Conservation (phyloP, 75 land plant genomes). For the Ceratopteris richardii region DNA sequence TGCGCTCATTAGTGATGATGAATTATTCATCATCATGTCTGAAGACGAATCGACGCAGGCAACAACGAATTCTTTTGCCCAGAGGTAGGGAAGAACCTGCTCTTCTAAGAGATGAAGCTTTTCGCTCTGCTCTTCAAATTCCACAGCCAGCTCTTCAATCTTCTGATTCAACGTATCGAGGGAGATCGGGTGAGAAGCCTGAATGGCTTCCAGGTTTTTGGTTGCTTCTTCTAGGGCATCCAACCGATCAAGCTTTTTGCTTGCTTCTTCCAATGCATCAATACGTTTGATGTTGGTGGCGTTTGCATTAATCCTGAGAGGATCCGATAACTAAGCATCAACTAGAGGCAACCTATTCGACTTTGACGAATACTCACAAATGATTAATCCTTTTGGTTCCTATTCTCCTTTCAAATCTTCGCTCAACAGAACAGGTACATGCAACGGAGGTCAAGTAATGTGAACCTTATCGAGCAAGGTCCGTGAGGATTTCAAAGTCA, state of each 20-base stretch:
- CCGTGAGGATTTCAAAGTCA: too few relatives aligned
- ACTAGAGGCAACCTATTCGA: too few relatives aligned
- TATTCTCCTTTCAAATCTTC: too few relatives aligned
- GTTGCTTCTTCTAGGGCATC: conserved; percentile 10
- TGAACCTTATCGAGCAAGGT: too few relatives aligned
- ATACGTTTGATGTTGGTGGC: neutral
- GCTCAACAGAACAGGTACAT: too few relatives aligned
- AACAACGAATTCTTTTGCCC: neutral
- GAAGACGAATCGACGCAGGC: too few relatives aligned
- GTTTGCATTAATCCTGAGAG: conserved; percentile 10
- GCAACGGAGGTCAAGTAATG: too few relatives aligned
- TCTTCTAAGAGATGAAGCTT: conserved; percentile 11
- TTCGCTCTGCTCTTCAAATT: conserved; percentile 9
- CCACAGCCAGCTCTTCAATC: neutral
- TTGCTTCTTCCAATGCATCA: neutral
- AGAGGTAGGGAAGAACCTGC: conserved; percentile 1
- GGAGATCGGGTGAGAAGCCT: neutral
- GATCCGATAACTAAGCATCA: neutral
- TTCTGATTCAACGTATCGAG: conserved; percentile 1
- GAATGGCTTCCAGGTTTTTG: neutral
- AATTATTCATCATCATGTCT: neutral
- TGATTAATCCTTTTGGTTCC: too few relatives aligned
- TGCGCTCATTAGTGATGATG: neutral
- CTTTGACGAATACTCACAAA: too few relatives aligned
- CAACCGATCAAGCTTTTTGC: neutral